Base-by-base conservation (phyloP, 441 rosid species). In the Hypseocharis bilobata region DNA sequence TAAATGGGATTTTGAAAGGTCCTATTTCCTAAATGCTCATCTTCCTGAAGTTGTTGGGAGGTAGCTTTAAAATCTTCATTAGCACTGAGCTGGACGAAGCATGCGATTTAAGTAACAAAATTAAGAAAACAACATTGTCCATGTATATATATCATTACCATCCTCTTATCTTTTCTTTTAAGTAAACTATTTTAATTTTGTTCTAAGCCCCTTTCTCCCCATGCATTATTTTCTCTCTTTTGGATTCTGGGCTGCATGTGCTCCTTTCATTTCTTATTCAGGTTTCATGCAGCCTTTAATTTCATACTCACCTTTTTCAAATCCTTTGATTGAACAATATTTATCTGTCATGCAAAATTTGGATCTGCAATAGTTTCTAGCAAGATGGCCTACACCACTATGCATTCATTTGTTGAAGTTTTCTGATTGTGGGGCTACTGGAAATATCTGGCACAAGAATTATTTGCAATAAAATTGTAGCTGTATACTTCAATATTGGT, bases 381-480 rank as follows among this genome's bases (percentile, higher is more conserved):
- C 11, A 20, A 52, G 28, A 23, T 52, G 8, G 8, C 58, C 19
- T 52, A 52, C 28, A 52, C 29, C n/a, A 22, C 10, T 52, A 52
- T 23, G 2, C 28, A 52, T 10, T 6, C 14, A 23, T 11, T 52
- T 25, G 51, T 44, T 44, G 16, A 16, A 44, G 4, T 44, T 44
- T 52, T 52, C 28, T 52, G 28, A 52, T 52, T 52, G 11, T 22
- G 58, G 58, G 23, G 58, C 29, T 52, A n/a, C 27, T 23, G 58
- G 28, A 22, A 23, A 51, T 22, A 52, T 54, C 27, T 8, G 59
- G 59, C 30, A 13, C 3, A n/a, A 3, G 0, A 44, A 25, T 54
- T 54, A 10, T 26, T 23, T 54, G 59, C 4, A 13, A 54, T 54
- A 23, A 25, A 23, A 54, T 25, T 54, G 59, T 29, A 29, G 32